Evolutionary conservation across 2,329 filamentous ascomycete genomes (phyloP), one percentile per base, ranked within the genome.

Genomic region (Talaromyces sp.): DNA sequence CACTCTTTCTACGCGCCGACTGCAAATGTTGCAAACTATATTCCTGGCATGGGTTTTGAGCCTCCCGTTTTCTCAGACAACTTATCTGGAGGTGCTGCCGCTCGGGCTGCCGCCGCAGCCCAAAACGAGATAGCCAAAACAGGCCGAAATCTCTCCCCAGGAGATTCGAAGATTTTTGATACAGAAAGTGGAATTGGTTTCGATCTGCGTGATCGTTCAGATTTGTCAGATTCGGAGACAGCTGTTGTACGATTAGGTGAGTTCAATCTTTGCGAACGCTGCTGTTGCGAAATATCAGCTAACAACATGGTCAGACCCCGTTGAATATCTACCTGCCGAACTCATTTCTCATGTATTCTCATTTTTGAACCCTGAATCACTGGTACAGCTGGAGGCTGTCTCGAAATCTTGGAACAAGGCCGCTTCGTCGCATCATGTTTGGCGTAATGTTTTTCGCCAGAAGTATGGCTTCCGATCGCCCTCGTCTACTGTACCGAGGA

Each of bases 361-460:
- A 1, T 84, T 84, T 70, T 81, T 90, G 47, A 87, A 88, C 67
- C 83, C 83, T 6, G 74, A 77, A 45, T 85, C 85, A 6, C 78
- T 90, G 50, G 79, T 83, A 63, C 78, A 79, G 58, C 81, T 83
- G 35, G 84, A 87, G 70, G 74, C 80, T 16, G 86, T 89, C 22
- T 87, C 83, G n/a, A 80, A 74, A 52, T 72, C 76, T 60, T 90
- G 88, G 88, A 75, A 82, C 67, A 76, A 80, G 22, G 78, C 85
- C 66, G 85, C 85, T 35, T 79, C 79, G 16, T 86, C 85, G 27
- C 80, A 79, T 27, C 83, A 86, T 68, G 85, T 89, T 52, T 90
- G 88, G 88, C 84, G 83, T 63, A 78, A 81, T 47, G 83, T 86
- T n/a, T 90, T 89, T 73, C 80, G 85, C 45, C 79, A 79, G 62